Percentiles rank a stretch among this genome's conserved stretches.
phyloP scores from a whole-genome alignment of 2,329 filamentous ascomycete species.

The Fusarium tanahbumbuense region DNA sequence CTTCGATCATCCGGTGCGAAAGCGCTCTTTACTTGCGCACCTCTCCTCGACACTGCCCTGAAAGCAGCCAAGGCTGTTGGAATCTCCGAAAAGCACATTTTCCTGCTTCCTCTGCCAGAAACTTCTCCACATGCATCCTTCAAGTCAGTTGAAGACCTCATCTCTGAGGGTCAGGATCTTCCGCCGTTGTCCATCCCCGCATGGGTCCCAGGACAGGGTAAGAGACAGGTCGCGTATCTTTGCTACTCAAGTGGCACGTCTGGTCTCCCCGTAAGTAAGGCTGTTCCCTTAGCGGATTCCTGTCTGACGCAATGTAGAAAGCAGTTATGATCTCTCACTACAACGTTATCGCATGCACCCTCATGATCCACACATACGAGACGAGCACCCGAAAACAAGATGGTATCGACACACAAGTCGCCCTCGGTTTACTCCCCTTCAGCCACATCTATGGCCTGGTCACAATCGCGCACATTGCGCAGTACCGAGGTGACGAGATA shows the following conservation, averaged over 20 bases:
- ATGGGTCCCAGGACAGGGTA: constrained; percentile 73
- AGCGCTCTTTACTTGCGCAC: constrained; percentile 77
- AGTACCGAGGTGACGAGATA: constrained; percentile 78
- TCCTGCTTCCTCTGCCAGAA: constrained; percentile 74
- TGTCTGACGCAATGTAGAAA: constrained; percentile 63
- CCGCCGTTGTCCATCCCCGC: constrained; percentile 62
- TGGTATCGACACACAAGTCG: constrained; percentile 56
- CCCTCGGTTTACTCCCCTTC: constrained; percentile 77
- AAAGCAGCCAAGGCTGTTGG: constrained; percentile 71
- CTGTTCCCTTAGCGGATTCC: rapidly evolving
- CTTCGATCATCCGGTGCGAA: constrained; percentile 75
- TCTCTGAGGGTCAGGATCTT: constrained; percentile 67
- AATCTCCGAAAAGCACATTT: constrained; percentile 72
- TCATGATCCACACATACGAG: constrained; percentile 67
- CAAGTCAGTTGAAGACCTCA: constrained; percentile 74
- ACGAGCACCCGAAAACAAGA: constrained; percentile 52
- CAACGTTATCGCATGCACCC: constrained; percentile 81
- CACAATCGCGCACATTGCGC: constrained; percentile 72
- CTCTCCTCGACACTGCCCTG: constrained; percentile 72
- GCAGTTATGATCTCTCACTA: constrained; percentile 85
- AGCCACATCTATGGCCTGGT: constrained; percentile 86
- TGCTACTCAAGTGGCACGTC: constrained; percentile 86
- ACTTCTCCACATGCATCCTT: constrained; percentile 53
- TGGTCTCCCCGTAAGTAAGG: constrained; percentile 70
- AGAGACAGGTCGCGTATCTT: constrained; percentile 76